phyloP scores from a whole-genome alignment of 495 filamentous ascomycete species.

The Chaetomium fimeti region DNA sequence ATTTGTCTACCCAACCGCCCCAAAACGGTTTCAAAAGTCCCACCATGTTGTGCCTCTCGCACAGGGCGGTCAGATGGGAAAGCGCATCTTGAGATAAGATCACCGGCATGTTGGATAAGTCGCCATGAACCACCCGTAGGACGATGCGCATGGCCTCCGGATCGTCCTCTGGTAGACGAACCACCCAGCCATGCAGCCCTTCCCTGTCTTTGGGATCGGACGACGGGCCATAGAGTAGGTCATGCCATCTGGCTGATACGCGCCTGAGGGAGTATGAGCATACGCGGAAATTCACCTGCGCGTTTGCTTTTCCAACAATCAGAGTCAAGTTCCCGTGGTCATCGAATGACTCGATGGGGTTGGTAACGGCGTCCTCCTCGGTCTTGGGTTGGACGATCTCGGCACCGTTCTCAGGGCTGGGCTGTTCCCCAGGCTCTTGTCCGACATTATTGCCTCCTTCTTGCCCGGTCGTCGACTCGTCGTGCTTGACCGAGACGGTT shows the following conservation, averaged over 20 bases:
- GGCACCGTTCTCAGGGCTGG: background rate
- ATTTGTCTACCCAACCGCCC: background rate
- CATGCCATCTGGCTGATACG: background rate
- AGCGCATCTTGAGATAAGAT: background rate
- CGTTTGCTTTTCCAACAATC: background rate
- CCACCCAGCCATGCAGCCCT: background rate
- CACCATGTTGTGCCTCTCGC: background rate
- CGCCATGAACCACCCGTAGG: background rate
- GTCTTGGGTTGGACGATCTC: background rate
- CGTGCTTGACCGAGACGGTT: background rate
- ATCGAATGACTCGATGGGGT: background rate
- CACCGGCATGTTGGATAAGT: background rate
- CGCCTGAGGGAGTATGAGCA: slow-evolving; percentile 1
- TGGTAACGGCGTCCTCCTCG: background rate
- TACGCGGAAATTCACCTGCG: background rate
- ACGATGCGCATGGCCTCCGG: background rate
- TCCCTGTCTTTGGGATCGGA: background rate
- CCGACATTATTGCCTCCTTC: background rate
- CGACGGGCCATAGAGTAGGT: background rate
- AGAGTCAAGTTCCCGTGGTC: background rate
- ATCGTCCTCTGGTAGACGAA: background rate
- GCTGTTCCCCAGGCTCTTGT: background rate
- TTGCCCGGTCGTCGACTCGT: background rate
- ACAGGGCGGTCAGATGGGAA: background rate
- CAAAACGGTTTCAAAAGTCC: background rate